Evolutionary conservation across 1,284 basidiomycete species (phyloP), one percentile per base, ranked within the genome.

Genomic region (Cryptococcus sp.): DNA sequence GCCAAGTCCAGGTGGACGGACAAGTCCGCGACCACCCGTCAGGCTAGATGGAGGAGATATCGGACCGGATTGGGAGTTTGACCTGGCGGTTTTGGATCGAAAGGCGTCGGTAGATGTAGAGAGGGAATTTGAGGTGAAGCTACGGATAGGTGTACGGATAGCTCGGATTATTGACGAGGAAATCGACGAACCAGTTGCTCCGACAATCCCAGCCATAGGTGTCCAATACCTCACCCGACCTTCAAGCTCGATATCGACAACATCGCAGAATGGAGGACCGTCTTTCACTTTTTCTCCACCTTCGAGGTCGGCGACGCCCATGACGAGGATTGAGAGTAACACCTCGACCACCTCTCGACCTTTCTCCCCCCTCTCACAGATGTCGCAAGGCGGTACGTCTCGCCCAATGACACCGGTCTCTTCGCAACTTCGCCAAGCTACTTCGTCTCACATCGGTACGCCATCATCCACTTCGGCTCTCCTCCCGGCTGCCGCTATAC

Each of bases 391-490:
- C n/a, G 48, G 10, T 5, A 7, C 40, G 2, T 62, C 61, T 2
- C 45, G 62, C 34, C 63, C 68, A 1, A 58, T 63, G 55, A 69
- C 66, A 5, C 66, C 69, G 3, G 53, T 71, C 5, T 56, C 56
- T 2, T 45, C 50, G 9, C 65, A 68, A 40, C 51, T 71, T 4
- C 58, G 66, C 7, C 63, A 65, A 48, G 69, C 69, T 3, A 50
- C 57, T 0, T 44, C 50, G 3, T 59, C 39, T 5, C 5, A 32
- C 51, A n/a, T 40, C 42, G 24, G 16, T 47, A 7, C 48, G 24
- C 14, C 34, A 25, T 18, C 47, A 16, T 7, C 52, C 2, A 19
- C 50, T n/a, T 22, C 54, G 41, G 18, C 44, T 26, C 25, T 47
- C 41, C 11, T 34, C n/a, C 14, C 51, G 38, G 19, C 46, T 22